phyloP scores from a whole-genome alignment of 1,284 basidiomycete genomes.

The Boletus semigastroideus region DNA sequence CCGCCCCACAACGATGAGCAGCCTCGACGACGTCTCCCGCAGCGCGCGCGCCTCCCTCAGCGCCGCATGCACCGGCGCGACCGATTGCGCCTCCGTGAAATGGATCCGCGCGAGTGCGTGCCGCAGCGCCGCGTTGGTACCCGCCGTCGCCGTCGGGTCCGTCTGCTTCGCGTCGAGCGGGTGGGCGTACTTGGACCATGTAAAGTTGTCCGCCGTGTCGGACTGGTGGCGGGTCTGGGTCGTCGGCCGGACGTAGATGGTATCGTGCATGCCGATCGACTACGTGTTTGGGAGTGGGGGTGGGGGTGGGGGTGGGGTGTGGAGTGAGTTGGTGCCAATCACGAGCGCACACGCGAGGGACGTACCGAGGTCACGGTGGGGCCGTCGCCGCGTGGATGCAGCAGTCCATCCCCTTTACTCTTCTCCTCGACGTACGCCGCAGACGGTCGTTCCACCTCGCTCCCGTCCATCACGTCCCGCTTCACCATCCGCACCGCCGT shows the following conservation, averaged over 20 bases:
- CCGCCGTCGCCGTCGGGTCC: not conserved
- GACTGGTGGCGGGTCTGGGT: constrained; percentile 60
- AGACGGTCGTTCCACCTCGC: constrained; percentile 7
- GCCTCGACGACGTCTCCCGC: constrained; percentile 27
- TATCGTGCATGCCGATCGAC: constrained; percentile 58
- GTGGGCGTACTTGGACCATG: constrained; percentile 57
- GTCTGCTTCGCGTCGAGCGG: constrained; percentile 3
- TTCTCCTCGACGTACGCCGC: constrained; percentile 10
- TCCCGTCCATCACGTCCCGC: not conserved
- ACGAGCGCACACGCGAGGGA: not conserved
- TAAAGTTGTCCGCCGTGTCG: constrained; percentile 69
- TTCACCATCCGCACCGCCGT: constrained; percentile 48
- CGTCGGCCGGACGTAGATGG: constrained; percentile 58
- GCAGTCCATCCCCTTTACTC: too few species aligned
- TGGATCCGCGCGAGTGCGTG: constrained; percentile 48
- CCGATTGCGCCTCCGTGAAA: constrained; percentile 48
- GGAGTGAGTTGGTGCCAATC: not conserved
- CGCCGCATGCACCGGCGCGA: constrained; percentile 53
- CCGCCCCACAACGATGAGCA: constrained; percentile 76
- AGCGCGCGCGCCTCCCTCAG: constrained; percentile 42
- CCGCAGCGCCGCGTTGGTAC: not conserved
- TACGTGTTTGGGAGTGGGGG: too few species aligned
- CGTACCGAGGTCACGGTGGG: constrained; percentile 15
- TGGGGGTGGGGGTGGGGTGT: too few species aligned
- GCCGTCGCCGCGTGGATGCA: not conserved